Percentiles rank a stretch among this genome's conserved stretches.
Conservation (phyloP, 108 stramenopile species). For the Fistulifera solaris region DNA sequence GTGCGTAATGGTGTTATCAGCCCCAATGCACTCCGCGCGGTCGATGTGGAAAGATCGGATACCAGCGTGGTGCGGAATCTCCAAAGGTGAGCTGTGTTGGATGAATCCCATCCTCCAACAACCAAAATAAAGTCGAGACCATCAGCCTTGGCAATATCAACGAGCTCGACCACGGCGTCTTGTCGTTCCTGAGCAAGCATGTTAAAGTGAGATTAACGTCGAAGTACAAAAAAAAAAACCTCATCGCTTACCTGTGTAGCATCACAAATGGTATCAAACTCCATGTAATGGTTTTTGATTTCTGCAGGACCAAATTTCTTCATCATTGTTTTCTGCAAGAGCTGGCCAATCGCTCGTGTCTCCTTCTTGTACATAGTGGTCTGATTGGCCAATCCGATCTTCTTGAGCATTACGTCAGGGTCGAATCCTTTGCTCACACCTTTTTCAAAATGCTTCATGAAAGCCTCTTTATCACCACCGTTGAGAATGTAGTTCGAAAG, state of each 20-base stretch:
- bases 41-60: slow-evolving; percentile 91
- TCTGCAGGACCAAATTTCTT: slow-evolving; percentile 81
- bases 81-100: slow-evolving; percentile 94
- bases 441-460: slow-evolving; percentile 83
- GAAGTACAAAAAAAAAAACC: slow-evolving; percentile 3
- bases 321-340: slow-evolving; percentile 88
- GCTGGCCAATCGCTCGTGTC: slow-evolving; percentile 88
- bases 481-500: slow-evolving; percentile 89
- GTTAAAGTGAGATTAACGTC: background rate
- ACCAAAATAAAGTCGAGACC: slow-evolving; percentile 92
- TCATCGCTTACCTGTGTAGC: slow-evolving; percentile 93
- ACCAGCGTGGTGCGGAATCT: slow-evolving; percentile 80
- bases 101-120: slow-evolving; percentile 95
- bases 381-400: slow-evolving; percentile 95
- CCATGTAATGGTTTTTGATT: slow-evolving; percentile 76
- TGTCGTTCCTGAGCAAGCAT: slow-evolving; percentile 60
- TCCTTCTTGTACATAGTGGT: slow-evolving; percentile 99
- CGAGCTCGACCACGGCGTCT: slow-evolving; percentile 90
- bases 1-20: slow-evolving; percentile 86
- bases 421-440: slow-evolving; percentile 90
- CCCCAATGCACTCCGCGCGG: slow-evolving; percentile 76
- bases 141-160: slow-evolving; percentile 52
- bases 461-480: slow-evolving; percentile 84
- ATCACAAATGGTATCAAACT: slow-evolving; percentile 97
- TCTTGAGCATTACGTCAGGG: slow-evolving; percentile 87